phyloP scores from a whole-genome alignment of 2,329 filamentous ascomycete species.

The Gaeumannomyces sp. region DNA sequence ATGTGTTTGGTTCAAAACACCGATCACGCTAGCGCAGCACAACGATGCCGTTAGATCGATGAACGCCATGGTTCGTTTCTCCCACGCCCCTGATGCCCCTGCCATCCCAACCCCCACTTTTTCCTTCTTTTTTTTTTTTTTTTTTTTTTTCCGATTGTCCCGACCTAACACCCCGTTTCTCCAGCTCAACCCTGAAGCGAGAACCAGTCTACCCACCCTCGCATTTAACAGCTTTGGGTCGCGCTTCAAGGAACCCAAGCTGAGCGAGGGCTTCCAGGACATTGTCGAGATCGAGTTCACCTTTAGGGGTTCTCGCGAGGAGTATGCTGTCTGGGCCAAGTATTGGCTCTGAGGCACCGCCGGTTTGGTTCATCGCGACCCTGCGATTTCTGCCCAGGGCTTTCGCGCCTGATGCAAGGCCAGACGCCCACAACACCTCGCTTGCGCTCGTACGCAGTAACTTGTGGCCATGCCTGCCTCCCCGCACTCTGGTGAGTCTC shows the following conservation, averaged over 20 bases:
- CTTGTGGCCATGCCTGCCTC: too few species aligned
- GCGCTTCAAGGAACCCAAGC: slow-evolving; percentile 64
- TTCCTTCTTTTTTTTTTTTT: slow-evolving; percentile 63
- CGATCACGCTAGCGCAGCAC: slow-evolving; percentile 66
- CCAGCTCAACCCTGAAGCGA: slow-evolving; percentile 75
- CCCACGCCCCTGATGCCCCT: slow-evolving; percentile 70
- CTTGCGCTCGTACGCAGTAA: too few species aligned
- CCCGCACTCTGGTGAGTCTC: too few species aligned
- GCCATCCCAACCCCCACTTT: slow-evolving; percentile 67
- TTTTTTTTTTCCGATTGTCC: slow-evolving; percentile 59
- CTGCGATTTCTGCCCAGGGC: too few species aligned
- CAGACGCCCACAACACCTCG: too few species aligned
- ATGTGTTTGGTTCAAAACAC: slow-evolving; percentile 77
- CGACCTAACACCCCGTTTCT: not conserved
- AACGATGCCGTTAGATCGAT: slow-evolving; percentile 80
- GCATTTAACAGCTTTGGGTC: slow-evolving; percentile 73
- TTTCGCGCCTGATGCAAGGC: too few species aligned
- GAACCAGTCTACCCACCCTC: slow-evolving; percentile 65
- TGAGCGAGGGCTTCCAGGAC: slow-evolving; percentile 78
- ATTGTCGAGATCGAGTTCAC: slow-evolving; percentile 69
- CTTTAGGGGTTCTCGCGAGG: slow-evolving; percentile 64
- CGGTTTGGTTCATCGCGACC: not conserved
- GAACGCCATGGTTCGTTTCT: slow-evolving; percentile 51
- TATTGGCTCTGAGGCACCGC: slow-evolving; percentile 62
- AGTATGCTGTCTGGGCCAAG: slow-evolving; percentile 65